phyloP scores from a whole-genome alignment of 768 basidiomycete species.

The Gyrodon lividus region DNA sequence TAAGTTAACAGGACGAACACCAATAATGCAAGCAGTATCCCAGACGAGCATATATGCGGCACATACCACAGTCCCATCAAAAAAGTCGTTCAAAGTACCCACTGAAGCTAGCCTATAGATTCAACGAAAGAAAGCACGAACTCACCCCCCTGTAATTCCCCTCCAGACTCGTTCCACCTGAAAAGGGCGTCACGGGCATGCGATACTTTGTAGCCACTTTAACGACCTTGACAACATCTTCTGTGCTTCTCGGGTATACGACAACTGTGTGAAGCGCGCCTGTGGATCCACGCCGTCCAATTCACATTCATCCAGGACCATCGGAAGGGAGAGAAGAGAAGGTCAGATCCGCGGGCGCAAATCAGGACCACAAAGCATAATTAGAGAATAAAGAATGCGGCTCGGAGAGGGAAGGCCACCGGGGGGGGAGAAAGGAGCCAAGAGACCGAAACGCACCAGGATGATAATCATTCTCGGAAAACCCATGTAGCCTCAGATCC shows the following conservation, averaged over 20 bases:
- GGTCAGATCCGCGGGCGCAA: not conserved
- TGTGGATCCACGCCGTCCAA: slow-evolving; percentile 13
- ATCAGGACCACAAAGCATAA: too few species aligned
- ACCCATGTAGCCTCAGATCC: slow-evolving; percentile 54
- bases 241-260: slow-evolving; percentile 65
- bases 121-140: slow-evolving; percentile 5
- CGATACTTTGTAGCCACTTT: slow-evolving; percentile 69
- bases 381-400: too few species aligned
- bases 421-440: not conserved
- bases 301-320: not conserved
- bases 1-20: too few species aligned
- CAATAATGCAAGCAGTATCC: too few species aligned
- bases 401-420: too few species aligned
- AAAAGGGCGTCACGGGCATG: slow-evolving; percentile 78
- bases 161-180: slow-evolving; percentile 81
- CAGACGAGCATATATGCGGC: too few species aligned
- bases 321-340: not conserved
- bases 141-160: slow-evolving; percentile 70
- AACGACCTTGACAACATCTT: slow-evolving; percentile 80
- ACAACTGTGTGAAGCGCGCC: slow-evolving; percentile 55
- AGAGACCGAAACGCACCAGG: slow-evolving; percentile 37
- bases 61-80: not conserved
- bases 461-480: slow-evolving; percentile 50
- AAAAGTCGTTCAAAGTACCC: not conserved
- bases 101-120: not conserved